Evolutionary conservation across 495 filamentous ascomycete genomes (phyloP).

Genomic region (Saxophila tyrrhenica): DNA sequence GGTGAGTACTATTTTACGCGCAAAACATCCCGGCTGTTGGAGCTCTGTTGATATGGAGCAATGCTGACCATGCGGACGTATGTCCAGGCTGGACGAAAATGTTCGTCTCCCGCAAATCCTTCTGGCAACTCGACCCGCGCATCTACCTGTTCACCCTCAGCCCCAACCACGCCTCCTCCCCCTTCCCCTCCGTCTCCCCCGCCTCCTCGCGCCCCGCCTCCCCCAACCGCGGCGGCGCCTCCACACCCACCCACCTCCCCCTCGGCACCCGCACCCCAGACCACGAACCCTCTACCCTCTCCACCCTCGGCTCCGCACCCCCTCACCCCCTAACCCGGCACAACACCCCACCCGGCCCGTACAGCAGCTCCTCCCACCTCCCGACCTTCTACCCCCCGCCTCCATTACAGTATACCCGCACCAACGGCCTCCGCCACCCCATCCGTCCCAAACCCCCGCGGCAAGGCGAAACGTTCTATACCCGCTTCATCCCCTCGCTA

Average conservation of each 20-base stretch:
- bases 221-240: conserved; percentile 35
- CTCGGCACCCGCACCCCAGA: conserved; percentile 19
- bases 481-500: conserved; percentile 70
- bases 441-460: conserved; percentile 78
- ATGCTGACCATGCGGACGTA: too few relatives aligned
- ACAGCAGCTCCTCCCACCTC: conserved; percentile 65
- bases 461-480: conserved; percentile 82
- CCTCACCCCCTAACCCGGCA: conserved; percentile 3
- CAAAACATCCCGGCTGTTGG: too few relatives aligned
- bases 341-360: conserved; percentile 46
- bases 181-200: conserved; percentile 47
- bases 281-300: conserved; percentile 24
- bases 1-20: too few relatives aligned
- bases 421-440: conserved; percentile 71
- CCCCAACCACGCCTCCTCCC: conserved; percentile 41
- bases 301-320: conserved; percentile 26
- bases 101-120: conserved; percentile 68
- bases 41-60: too few relatives aligned
- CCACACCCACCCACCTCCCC: conserved; percentile 6
- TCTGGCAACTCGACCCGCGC: conserved; percentile 85
- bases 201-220: conserved; percentile 47
- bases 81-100: conserved; percentile 65
- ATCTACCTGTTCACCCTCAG: conserved; percentile 78
- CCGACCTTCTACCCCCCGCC: conserved; percentile 84
- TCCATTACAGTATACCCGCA: conserved; percentile 69